Percentiles rank a stretch among this genome's conserved stretches.
Conservation (phyloP, 208 protist species). For the Phytomonas sp. region DNA sequence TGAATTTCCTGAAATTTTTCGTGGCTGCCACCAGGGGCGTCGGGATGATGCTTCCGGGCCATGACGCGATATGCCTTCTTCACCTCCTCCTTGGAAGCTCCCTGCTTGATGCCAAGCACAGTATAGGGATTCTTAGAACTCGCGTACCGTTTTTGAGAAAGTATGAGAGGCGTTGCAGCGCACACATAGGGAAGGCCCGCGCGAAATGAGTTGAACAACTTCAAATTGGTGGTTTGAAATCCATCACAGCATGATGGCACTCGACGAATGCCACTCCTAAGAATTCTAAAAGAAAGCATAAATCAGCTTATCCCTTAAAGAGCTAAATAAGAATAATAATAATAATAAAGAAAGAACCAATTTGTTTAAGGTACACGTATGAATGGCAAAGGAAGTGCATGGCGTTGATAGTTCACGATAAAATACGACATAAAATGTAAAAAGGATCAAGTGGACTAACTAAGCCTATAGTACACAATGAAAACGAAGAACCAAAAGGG, state of each 20-base stretch:
- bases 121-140: slow-evolving; percentile 84
- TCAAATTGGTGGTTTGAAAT: not conserved
- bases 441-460: not conserved
- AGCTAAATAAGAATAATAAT: too few relatives aligned
- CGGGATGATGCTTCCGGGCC: slow-evolving; percentile 86
- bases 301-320: not conserved
- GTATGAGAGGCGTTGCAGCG: slow-evolving; percentile 5
- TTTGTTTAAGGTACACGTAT: not conserved
- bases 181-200: not conserved
- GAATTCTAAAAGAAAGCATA: not conserved
- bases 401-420: not conserved
- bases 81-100: slow-evolving; percentile 72
- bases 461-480: not conserved
- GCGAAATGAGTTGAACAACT: not conserved
- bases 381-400: not conserved
- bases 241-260: not conserved
- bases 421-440: not conserved
- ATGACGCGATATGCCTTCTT: slow-evolving; percentile 88
- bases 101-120: slow-evolving; percentile 81
- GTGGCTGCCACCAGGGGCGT: slow-evolving; percentile 79
- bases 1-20: slow-evolving; percentile 88
- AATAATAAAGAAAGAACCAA: not conserved
- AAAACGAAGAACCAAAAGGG: too few relatives aligned
- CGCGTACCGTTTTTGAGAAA: slow-evolving; percentile 25
- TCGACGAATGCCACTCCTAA: not conserved